Evolutionary conservation across 2,329 filamentous ascomycete species (phyloP).

Genomic region (Fusarium sp.): DNA sequence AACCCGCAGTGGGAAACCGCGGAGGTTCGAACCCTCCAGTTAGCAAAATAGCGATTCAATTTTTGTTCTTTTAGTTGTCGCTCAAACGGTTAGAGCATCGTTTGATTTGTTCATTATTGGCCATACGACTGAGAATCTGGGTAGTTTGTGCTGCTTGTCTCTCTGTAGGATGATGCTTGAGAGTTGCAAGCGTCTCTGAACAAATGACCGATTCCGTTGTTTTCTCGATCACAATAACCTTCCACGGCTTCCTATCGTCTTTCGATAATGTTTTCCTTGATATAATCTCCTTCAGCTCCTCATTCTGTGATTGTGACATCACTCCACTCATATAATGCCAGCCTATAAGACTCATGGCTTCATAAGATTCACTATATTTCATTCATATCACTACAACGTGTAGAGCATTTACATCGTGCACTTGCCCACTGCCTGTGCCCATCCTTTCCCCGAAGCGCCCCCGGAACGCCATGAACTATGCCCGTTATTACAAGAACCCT

Average conservation of each 20-base stretch:
- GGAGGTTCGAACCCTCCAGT: conserved; percentile 41
- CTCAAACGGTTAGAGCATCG: no score
- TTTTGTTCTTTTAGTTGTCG: background rate
- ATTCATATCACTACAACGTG: conserved; percentile 19
- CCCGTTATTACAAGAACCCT: conserved; percentile 27
- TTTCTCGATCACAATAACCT: background rate
- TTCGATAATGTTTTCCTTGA: background rate
- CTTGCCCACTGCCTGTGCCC: conserved; percentile 45
- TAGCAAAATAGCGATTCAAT: conserved; percentile 22
- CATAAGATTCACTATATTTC: conserved; percentile 20
- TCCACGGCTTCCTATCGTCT: background rate
- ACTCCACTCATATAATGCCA: background rate
- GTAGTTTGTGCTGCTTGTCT: background rate
- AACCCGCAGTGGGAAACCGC: conserved; percentile 40
- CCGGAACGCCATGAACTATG: conserved; percentile 43
- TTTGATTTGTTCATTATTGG: background rate
- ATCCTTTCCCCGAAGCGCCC: conserved; percentile 1
- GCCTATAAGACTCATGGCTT: background rate
- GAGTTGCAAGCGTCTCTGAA: background rate
- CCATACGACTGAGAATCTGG: background rate
- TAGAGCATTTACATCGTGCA: conserved; percentile 29
- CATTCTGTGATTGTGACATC: background rate
- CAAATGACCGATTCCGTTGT: background rate
- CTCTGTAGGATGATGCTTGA: background rate
- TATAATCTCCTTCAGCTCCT: background rate